phyloP scores from a whole-genome alignment of 2,329 filamentous ascomycete species.

The Graphilbum ipis-grandicollis region DNA sequence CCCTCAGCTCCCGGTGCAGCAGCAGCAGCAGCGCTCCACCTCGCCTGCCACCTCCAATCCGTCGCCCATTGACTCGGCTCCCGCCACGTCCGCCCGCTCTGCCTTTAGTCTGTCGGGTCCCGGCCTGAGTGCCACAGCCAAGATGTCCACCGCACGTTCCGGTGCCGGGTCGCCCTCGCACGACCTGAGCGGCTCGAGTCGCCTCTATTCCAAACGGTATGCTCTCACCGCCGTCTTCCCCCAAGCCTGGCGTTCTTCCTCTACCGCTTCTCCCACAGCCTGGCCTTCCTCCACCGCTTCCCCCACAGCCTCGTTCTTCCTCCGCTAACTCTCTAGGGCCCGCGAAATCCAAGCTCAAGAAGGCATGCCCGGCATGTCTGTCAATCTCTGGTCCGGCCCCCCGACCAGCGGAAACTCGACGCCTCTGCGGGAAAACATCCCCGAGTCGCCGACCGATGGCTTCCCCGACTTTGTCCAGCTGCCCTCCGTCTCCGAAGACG shows the following conservation, averaged over 20 bases:
- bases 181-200: constrained; percentile 56
- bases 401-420: constrained; percentile 94
- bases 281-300: background rate
- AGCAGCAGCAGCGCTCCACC: constrained; percentile 47
- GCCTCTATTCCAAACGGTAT: constrained; percentile 87
- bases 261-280: background rate
- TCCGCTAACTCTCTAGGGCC: constrained; percentile 42
- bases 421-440: constrained; percentile 89
- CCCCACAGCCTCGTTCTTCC: constrained; percentile 1
- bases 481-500: constrained; percentile 45
- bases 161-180: constrained; percentile 94
- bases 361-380: constrained; percentile 51
- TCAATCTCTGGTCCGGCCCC: constrained; percentile 81
- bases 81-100: constrained; percentile 47
- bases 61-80: constrained; percentile 55
- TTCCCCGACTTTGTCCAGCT: constrained; percentile 78
- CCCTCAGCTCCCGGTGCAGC: constrained; percentile 36
- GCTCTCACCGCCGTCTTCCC: constrained; percentile 16
- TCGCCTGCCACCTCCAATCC: constrained; percentile 60
- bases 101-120: constrained; percentile 54
- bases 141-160: constrained; percentile 51
- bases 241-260: background rate
- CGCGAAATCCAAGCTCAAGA: constrained; percentile 96
- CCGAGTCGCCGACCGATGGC: constrained; percentile 88
- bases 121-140: constrained; percentile 38